Percentiles rank a stretch among this genome's conserved stretches.
These are phyloP conservation scores for Candida germanica DNA, from an alignment of 805 yeast genomes.

Conservation along the genomic window DNA sequence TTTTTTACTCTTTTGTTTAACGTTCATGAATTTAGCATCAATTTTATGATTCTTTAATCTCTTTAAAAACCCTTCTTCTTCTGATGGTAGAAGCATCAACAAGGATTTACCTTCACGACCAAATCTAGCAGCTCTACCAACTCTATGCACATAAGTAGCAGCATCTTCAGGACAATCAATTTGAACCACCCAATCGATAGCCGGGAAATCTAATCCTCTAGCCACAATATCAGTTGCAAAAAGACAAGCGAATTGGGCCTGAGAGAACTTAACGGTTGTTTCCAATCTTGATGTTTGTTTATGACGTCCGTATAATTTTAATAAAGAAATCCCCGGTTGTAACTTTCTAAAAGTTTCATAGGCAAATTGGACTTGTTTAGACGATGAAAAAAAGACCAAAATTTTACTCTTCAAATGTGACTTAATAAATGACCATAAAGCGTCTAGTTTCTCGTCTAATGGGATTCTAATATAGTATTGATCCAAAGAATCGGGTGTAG, in stretches of 20 bases:
- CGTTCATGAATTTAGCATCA: constrained; percentile 67
- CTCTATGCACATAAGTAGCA: constrained; percentile 87
- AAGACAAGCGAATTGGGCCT: constrained; percentile 75
- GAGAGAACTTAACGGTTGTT: constrained; percentile 71
- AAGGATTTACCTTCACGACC: constrained; percentile 82
- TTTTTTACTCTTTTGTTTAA: constrained; percentile 70
- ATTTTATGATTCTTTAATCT: constrained; percentile 62
- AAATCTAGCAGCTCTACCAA: constrained; percentile 85
- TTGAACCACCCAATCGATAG: constrained; percentile 93
- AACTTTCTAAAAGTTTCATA: constrained; percentile 82
- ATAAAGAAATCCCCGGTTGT: constrained; percentile 87
- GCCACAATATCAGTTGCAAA: constrained; percentile 92
- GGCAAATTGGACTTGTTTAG: constrained; percentile 87
- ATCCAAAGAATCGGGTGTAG: constrained; percentile 80
- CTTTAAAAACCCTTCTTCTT: constrained; percentile 71
- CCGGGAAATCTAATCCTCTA: constrained; percentile 88
- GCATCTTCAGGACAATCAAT: constrained; percentile 89
- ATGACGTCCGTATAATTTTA: constrained; percentile 86
- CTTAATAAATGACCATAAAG: constrained; percentile 80
- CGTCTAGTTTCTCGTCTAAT: constrained; percentile 78
- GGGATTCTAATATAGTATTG: constrained; percentile 76
- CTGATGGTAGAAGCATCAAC: constrained; percentile 78
- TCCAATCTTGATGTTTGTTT: constrained; percentile 88
- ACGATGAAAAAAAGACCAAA: constrained; percentile 79
- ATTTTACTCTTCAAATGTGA: constrained; percentile 79